These are phyloP conservation scores for Logfia minima DNA, from an alignment of 129 eudicot genomes.

Conservation along the genomic window DNA sequence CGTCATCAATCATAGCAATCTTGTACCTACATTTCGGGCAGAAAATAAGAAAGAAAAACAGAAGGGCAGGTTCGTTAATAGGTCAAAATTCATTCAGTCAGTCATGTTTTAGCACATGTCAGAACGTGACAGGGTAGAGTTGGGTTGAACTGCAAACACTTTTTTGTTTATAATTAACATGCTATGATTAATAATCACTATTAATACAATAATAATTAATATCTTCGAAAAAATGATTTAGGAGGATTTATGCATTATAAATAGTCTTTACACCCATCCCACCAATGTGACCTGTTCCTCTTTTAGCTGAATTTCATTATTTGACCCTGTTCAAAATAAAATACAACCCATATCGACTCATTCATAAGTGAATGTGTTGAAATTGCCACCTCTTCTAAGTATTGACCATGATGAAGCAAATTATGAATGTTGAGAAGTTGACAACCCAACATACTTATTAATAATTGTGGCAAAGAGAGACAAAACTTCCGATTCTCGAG, in stretches of 20 bases:
- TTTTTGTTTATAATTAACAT: not conserved
- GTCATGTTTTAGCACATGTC: not conserved
- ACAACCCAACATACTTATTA: slow-evolving; percentile 63
- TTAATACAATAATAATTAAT: not conserved
- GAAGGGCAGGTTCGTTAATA: not conserved
- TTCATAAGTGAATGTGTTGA: not conserved
- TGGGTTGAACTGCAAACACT: not conserved
- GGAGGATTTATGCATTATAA: not conserved
- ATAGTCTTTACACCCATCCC: not conserved
- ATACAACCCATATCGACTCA: not conserved
- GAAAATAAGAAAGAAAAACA: not conserved
- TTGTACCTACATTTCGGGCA: slow-evolving; percentile 59
- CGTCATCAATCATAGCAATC: slow-evolving; percentile 90
- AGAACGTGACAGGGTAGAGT: not conserved
- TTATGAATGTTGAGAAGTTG: slow-evolving; percentile 1
- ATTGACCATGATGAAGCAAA: not conserved
- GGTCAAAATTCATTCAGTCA: not conserved
- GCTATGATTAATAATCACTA: not conserved
- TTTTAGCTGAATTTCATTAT: not conserved
- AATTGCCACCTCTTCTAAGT: not conserved
- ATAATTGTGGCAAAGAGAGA: slow-evolving; percentile 96
- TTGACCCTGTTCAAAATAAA: not conserved
- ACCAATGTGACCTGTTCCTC: not conserved
- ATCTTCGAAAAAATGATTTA: not conserved
- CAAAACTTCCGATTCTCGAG: slow-evolving; percentile 95